Percentiles rank a stretch among this genome's conserved stretches.
phyloP scores from a whole-genome alignment of 1,139 yeast species.

The Yamadazyma taylorii region DNA sequence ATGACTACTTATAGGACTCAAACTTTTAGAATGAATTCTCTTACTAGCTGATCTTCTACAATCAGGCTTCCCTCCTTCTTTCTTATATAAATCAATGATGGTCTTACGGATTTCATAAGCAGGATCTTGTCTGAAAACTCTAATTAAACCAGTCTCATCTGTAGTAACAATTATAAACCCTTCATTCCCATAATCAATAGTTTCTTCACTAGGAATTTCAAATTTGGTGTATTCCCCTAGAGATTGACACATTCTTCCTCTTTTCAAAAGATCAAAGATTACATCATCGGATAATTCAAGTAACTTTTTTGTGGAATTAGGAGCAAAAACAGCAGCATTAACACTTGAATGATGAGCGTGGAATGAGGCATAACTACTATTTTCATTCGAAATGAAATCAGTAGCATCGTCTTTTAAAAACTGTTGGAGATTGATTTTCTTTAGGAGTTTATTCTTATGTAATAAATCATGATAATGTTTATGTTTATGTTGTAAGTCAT shows the following conservation, averaged over 20 bases:
- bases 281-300: slow-evolving; percentile 76
- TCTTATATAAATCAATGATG: slow-evolving; percentile 15
- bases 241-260: slow-evolving; percentile 17
- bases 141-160: slow-evolving; percentile 69
- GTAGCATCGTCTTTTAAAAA: slow-evolving; percentile 23
- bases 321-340: slow-evolving; percentile 80
- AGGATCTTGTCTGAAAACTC: slow-evolving; percentile 79
- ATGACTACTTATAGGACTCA: slow-evolving; percentile 8
- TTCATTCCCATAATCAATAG: slow-evolving; percentile 22
- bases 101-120: slow-evolving; percentile 44
- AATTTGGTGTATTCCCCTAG: slow-evolving; percentile 6
- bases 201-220: slow-evolving; percentile 7
- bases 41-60: neutral
- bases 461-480: slow-evolving; percentile 31
- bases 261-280: slow-evolving; percentile 58
- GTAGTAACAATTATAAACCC: slow-evolving; percentile 70
- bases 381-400: slow-evolving; percentile 45
- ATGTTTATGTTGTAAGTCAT: slow-evolving; percentile 32
- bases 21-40: slow-evolving; percentile 1
- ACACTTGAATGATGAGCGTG: slow-evolving; percentile 77
- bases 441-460: slow-evolving; percentile 34
- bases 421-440: slow-evolving; percentile 23
- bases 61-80: slow-evolving; percentile 5
- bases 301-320: slow-evolving; percentile 63
- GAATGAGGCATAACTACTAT: slow-evolving; percentile 60